Percentiles rank a stretch among this genome's conserved stretches.
Evolutionary conservation across 2,329 filamentous ascomycete species (phyloP).

Genomic region (Microthyrium microscopicum): DNA sequence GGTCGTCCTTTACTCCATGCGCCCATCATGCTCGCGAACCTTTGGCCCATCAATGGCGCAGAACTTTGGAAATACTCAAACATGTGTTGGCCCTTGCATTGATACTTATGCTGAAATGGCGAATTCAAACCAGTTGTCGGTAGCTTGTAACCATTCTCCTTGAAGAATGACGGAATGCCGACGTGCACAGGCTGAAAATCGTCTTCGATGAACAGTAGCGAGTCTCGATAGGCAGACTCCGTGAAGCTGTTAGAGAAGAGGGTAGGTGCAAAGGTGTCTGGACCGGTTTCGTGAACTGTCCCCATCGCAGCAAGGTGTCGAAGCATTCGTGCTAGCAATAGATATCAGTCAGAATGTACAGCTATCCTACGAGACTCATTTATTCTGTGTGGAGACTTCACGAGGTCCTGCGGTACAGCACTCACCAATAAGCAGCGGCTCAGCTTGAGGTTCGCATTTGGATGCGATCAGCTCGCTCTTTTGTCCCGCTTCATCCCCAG

Average conservation of each 20-base stretch:
- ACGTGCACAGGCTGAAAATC: neutral
- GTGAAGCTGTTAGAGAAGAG: constrained; percentile 14
- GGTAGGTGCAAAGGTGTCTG: constrained; percentile 18
- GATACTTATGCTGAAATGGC: too few species aligned
- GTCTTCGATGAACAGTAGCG: neutral
- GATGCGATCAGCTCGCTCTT: too few species aligned
- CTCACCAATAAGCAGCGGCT: too few species aligned
- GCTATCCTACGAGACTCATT: too few species aligned
- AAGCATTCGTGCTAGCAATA: constrained; percentile 18
- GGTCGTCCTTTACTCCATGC: constrained; percentile 1
- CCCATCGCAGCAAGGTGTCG: constrained; percentile 21
- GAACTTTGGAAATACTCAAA: constrained; percentile 1
- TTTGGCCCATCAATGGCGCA: neutral
- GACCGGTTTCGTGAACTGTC: constrained; percentile 17
- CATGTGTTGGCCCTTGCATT: too few species aligned
- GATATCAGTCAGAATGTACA: too few species aligned
- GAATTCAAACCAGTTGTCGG: too few species aligned
- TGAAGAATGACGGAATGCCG: neutral
- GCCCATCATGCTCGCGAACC: constrained; percentile 2
- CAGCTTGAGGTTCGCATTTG: too few species aligned
- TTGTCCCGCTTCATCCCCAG: too few species aligned
- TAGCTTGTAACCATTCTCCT: constrained; percentile 1
- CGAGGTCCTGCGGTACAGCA: too few species aligned
- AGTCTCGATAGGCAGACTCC: neutral
- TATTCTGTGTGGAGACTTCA: too few species aligned